Evolutionary conservation across 805 yeast genomes (phyloP).

Genomic region (Clavispora asparagi): DNA sequence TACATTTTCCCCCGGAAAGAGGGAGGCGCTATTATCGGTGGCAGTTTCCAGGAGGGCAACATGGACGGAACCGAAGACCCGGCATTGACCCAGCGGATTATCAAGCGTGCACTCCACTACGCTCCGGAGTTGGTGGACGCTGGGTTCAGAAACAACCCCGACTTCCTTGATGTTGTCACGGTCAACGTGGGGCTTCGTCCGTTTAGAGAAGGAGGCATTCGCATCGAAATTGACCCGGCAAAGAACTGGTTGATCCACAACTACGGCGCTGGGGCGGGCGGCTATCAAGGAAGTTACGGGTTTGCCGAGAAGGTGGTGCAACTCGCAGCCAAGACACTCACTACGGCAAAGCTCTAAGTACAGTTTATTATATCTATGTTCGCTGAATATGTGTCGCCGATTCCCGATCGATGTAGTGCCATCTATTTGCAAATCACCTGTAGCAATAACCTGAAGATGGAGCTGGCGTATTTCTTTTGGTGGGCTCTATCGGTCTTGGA

Average conservation of each 20-base stretch:
- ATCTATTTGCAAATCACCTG: conserved; percentile 17
- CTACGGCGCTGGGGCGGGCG: conserved; percentile 49
- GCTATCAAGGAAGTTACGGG: conserved; percentile 60
- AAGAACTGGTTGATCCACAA: conserved; percentile 47
- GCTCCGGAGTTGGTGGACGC: conserved; percentile 35
- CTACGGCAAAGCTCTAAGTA: conserved; percentile 1
- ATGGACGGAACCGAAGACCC: conserved; percentile 24
- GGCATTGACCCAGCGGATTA: conserved; percentile 43
- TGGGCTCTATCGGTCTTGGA: conserved; percentile 26
- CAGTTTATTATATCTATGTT: neutral
- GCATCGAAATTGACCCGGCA: conserved; percentile 27
- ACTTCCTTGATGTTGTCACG: conserved; percentile 23
- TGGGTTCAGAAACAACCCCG: conserved; percentile 20
- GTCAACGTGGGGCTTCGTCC: conserved; percentile 38
- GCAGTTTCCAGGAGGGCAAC: conserved; percentile 26
- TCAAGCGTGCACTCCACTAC: conserved; percentile 38
- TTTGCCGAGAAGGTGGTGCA: conserved; percentile 45
- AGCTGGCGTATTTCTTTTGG: conserved; percentile 29
- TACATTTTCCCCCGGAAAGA: conserved; percentile 68
- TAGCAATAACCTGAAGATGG: conserved; percentile 17
- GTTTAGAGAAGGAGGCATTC: conserved; percentile 28
- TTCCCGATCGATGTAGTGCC: neutral
- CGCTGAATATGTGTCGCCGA: no score
- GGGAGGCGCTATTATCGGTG: conserved; percentile 60
- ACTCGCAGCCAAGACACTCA: conserved; percentile 13